phyloP scores from a whole-genome alignment of 2,329 filamentous ascomycete genomes.

The Elsinoe ampelina region DNA sequence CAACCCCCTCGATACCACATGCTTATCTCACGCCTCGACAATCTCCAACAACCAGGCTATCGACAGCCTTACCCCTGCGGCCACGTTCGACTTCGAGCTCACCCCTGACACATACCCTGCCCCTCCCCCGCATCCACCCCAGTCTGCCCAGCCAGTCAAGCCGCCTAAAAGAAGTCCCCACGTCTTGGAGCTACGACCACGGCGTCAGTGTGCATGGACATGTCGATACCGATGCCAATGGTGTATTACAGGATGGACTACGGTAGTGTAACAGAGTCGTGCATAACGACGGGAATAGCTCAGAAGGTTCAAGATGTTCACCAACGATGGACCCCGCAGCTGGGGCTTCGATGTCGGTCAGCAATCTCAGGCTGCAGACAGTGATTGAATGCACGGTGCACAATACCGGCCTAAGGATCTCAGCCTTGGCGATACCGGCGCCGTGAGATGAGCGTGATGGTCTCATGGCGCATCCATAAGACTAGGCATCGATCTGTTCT shows the following conservation, averaged over 20 bases:
- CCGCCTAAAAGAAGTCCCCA: background rate
- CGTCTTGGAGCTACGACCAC: background rate
- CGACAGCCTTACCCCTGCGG: background rate
- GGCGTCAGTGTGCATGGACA: background rate
- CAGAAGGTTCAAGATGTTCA: too few species aligned
- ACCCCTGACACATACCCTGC: background rate
- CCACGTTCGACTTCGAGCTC: background rate
- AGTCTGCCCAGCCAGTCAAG: background rate
- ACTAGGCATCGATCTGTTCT: background rate
- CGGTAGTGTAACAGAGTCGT: background rate
- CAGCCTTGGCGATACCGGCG: too few species aligned
- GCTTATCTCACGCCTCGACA: background rate
- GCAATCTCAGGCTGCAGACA: too few species aligned
- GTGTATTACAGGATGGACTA: background rate
- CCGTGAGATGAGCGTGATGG: too few species aligned
- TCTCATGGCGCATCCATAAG: too few species aligned
- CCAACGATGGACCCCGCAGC: too few species aligned
- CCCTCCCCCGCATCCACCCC: background rate
- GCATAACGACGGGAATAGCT: too few species aligned
- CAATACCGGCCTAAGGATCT: too few species aligned
- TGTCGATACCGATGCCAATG: conserved; percentile 3
- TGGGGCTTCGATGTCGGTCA: too few species aligned
- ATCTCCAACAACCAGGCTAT: conserved; percentile 1
- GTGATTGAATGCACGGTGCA: too few species aligned
- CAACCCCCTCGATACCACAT: background rate